Evolutionary conservation across 495 filamentous ascomycete species (phyloP).

Genomic region (Letharia columbiana): DNA sequence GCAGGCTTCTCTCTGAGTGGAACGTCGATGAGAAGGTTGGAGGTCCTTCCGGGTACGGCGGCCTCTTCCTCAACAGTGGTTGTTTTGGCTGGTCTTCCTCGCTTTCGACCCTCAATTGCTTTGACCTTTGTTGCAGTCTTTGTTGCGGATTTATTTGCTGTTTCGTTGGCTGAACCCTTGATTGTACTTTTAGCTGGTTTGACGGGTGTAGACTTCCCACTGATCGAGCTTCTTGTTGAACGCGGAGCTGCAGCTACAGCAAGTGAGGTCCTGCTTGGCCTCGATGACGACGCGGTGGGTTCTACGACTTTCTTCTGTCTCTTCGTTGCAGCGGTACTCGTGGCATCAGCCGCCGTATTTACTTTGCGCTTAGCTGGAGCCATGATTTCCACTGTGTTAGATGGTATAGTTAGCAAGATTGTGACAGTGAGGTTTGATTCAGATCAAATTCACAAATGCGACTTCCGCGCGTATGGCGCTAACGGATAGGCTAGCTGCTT

Average conservation of each 20-base stretch:
- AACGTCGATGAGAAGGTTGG: conserved; percentile 2
- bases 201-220: conserved; percentile 7
- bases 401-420: background rate
- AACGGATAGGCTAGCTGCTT: background rate
- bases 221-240: conserved; percentile 14
- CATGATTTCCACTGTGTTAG: background rate
- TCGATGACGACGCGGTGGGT: conserved; percentile 23
- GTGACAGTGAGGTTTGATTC: background rate
- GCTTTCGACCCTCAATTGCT: conserved; percentile 15
- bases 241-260: conserved; percentile 12
- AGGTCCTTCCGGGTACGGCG: background rate
- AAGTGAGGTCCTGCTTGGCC: conserved; percentile 20
- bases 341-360: background rate
- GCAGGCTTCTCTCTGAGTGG: background rate
- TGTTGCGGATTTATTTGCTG: conserved; percentile 11
- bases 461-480: conserved; percentile 7
- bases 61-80: background rate
- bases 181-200: conserved; percentile 8
- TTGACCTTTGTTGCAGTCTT: conserved; percentile 11
- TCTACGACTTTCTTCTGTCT: conserved; percentile 16
- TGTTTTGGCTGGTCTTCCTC: conserved; percentile 7
- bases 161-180: conserved; percentile 8
- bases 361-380: conserved; percentile 14
- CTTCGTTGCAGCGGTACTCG: conserved; percentile 4
- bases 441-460: background rate